These are phyloP conservation scores for Peterozyma toletana DNA, from an alignment of 805 yeast species.

Conservation along the genomic window DNA sequence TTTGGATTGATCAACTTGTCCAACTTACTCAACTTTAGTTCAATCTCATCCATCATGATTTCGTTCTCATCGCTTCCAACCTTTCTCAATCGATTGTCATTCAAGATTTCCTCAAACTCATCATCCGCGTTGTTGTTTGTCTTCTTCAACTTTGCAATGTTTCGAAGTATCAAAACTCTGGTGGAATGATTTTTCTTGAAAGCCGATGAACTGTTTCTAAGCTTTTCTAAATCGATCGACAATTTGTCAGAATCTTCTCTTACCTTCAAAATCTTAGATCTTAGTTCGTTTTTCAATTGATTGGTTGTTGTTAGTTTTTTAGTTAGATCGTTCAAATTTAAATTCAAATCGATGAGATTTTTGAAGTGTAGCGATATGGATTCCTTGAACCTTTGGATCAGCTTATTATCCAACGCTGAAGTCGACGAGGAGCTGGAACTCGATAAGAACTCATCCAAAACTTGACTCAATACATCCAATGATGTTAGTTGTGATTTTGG, in stretches of 20 bases:
- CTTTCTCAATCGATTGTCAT: not conserved
- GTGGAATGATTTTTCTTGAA: slow-evolving; percentile 9
- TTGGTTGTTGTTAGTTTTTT: slow-evolving; percentile 21
- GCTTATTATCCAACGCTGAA: slow-evolving; percentile 6
- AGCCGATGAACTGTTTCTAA: slow-evolving; percentile 13
- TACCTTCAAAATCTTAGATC: slow-evolving; percentile 20
- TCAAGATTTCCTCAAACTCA: too few relatives aligned
- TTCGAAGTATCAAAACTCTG: too few relatives aligned
- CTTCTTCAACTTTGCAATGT: too few relatives aligned
- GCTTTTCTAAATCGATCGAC: slow-evolving; percentile 12
- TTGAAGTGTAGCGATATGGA: slow-evolving; percentile 21
- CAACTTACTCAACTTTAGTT: slow-evolving; percentile 13
- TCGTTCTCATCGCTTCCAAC: slow-evolving; percentile 1
- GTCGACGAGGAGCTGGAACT: slow-evolving; percentile 12
- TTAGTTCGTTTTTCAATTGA: slow-evolving; percentile 19
- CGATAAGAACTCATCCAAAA: slow-evolving; percentile 20
- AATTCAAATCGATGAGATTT: slow-evolving; percentile 24
- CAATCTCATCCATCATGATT: slow-evolving; percentile 7
- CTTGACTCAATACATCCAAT: slow-evolving; percentile 24
- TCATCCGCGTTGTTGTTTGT: too few relatives aligned
- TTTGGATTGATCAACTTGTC: slow-evolving; percentile 15
- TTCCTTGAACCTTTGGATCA: slow-evolving; percentile 13
- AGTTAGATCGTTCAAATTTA: slow-evolving; percentile 25
- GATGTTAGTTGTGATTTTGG: slow-evolving; percentile 16
- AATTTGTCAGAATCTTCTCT: slow-evolving; percentile 18